These are phyloP conservation scores for Beauveria australis DNA, from an alignment of 2,329 filamentous ascomycete species.

Conservation along the genomic window DNA sequence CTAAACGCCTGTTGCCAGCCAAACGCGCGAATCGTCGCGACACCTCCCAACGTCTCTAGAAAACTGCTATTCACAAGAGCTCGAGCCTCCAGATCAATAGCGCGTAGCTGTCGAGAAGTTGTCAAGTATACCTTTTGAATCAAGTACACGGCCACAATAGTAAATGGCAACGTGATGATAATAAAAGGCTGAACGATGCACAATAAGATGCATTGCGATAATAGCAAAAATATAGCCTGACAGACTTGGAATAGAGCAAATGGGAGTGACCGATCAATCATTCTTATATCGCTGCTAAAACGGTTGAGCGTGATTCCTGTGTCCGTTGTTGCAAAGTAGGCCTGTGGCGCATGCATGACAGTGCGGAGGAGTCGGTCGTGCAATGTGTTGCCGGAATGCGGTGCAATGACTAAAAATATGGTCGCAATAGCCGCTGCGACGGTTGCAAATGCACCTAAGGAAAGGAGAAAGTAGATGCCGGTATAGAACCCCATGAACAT, in stretches of 20 bases:
- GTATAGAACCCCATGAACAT: neutral
- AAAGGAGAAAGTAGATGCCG: conserved; percentile 3
- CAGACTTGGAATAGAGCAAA: conserved; percentile 8
- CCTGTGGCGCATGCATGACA: conserved; percentile 13
- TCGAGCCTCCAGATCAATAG: conserved; percentile 1
- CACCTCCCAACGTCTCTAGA: conserved; percentile 7
- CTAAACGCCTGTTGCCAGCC: conserved; percentile 4
- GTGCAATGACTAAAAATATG: conserved; percentile 7
- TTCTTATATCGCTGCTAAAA: conserved; percentile 13
- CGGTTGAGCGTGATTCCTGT: conserved; percentile 13
- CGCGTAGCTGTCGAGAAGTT: conserved; percentile 13
- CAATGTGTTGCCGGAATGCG: conserved; percentile 2
- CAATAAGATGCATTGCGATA: conserved; percentile 10
- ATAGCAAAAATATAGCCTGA: conserved; percentile 7
- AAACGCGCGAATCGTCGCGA: conserved; percentile 7
- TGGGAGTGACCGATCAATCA: conserved; percentile 11
- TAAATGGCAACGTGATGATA: conserved; percentile 2
- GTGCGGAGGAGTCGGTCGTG: conserved; percentile 10
- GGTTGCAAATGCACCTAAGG: conserved; percentile 1
- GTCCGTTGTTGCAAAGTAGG: conserved; percentile 11
- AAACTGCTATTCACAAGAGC: conserved; percentile 1
- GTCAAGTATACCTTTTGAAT: conserved; percentile 15
- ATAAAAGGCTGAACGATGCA: conserved; percentile 8
- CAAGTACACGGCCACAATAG: conserved; percentile 2
- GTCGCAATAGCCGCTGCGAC: conserved; percentile 5